Base-by-base conservation (phyloP, 2,329 filamentous ascomycete genomes). In the Aspergillus awamori region DNA sequence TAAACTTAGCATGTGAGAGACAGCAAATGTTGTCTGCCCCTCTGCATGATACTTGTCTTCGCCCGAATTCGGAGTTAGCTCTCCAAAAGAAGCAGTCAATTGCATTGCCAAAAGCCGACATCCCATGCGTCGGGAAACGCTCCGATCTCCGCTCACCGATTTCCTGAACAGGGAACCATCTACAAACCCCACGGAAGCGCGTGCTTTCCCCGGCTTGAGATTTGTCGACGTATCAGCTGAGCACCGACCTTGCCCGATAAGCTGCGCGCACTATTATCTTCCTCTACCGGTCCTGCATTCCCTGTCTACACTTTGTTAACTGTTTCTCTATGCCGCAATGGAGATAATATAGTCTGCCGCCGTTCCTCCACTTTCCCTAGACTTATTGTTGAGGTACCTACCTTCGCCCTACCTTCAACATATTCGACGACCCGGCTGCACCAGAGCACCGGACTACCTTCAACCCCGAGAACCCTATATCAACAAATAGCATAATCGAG, bases 91-190 rank as follows among this genome's bases (percentile, higher is more conserved):
- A 33, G 11, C 30, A 36, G 33, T 36, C 33, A 36, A 36, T 13
- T 36, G 33, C 33, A 36, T 13, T 11, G 33, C 33, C 33, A 36
- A 36, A 36, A 36, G 33, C 33, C 33, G 33, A 36, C 33, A 13
- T 36, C 11, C 33, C 33, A 36, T 36, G 28, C 11, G 24, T 58
- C 59, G 55, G 61, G 58, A 67, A 63, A 60, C 30, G 39, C 62
- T 63, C 60, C 65, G 65, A n/a, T 15, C 49, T 54, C 62, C 67
- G 59, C 69, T 75, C 73, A 75, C 73, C 73, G 73, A 70, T 64
- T 65, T 53, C 73, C 73, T 67, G 73, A 74, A 65, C 56, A 55
- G 71, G 72, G 41, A 60, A 61, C 61, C 63, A 67, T 61, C 59
- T 61, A 51, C 60, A 67, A 59, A 66, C 70, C 70, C 71, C 70